Base-by-base conservation (phyloP, 1,284 basidiomycete species). In the Termitomyces sp. region DNA sequence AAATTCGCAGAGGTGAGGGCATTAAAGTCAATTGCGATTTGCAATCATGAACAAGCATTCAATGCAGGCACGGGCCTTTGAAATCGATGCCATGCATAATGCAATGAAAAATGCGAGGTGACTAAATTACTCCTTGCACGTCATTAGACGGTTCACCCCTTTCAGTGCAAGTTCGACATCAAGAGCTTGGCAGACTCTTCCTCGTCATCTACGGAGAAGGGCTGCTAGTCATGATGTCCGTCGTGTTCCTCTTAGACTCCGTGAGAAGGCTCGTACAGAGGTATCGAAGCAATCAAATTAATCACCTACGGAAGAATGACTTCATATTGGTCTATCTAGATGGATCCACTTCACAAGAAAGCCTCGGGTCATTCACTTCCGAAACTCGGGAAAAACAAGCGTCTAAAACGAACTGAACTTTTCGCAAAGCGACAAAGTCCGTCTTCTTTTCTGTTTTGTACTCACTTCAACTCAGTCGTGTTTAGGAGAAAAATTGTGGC, bases 201-300 rank as follows among this genome's bases (percentile, higher is more conserved):
- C 94, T 9, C 80, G 94, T 21, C 91, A 94, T 67, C 76, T 98
- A 12, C 81, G 94, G 24, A 81, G 94, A 31, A 79, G 94, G 63
- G 94, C 94, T 9, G 94, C 94, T 1, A 94, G 92, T 62, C 94
- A 97, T 68, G 89, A 97, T 69, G 86, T 92, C 17, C 83, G 92
- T 5, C 83, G 93, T 13, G 91, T 98, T n/a, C 94, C 94, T 0
- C 69, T 82, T 26, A 79, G 88, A 26, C 73, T 97, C 28, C 78
- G 93, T 51, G 82, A 82, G 41, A 90, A 89, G 65, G 93, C 94
- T 2, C 79, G 78, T 15, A 78, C 84, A 21, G 94, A 98, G 79
- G 93, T 92, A 57, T 50, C 28, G 40, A 44, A n/a, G 17, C 47
- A 26, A 41, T 28, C 8, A 26, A 39, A 33, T n/a, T 8, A 19